Conservation (phyloP, 768 basidiomycete genomes). For the Boletales sp. region DNA sequence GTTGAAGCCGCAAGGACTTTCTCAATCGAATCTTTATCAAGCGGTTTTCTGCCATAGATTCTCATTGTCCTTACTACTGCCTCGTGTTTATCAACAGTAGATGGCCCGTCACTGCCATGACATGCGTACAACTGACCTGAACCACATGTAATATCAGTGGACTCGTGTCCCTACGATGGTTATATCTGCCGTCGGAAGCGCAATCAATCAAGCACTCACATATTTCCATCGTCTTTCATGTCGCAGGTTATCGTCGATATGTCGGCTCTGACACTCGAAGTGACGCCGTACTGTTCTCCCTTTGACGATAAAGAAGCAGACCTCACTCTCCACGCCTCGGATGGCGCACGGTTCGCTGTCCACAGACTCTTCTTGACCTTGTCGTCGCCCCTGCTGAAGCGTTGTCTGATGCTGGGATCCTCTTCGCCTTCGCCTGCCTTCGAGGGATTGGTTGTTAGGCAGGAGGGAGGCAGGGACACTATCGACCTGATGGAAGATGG, state of each 20-base stretch:
- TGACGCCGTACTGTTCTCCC: constrained; percentile 27
- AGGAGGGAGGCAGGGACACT: constrained; percentile 21
- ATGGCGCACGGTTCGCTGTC: constrained; percentile 42
- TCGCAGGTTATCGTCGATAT: constrained; percentile 25
- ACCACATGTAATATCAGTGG: constrained; percentile 22
- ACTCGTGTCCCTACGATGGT: constrained; percentile 11
- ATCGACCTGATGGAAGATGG: constrained; percentile 34
- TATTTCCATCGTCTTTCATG: constrained; percentile 18
- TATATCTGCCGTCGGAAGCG: constrained; percentile 26
- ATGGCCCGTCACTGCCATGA: constrained; percentile 16
- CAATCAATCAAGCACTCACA: constrained; percentile 13
- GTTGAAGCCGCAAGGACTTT: constrained; percentile 18
- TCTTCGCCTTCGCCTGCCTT: constrained; percentile 28
- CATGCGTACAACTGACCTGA: constrained; percentile 28
- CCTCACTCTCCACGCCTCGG: constrained; percentile 39
- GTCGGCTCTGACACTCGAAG: constrained; percentile 28
- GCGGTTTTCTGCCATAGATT: background rate
- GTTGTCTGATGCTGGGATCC: constrained; percentile 22
- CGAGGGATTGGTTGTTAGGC: constrained; percentile 20
- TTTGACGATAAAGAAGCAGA: constrained; percentile 42
- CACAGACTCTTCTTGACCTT: constrained; percentile 40
- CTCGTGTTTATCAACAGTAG: constrained; percentile 24
- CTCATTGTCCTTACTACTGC: constrained; percentile 8
- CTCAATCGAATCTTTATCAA: constrained; percentile 5
- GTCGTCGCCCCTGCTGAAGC: constrained; percentile 40